A percentile compares a stretch with the other conserved stretches of the same genome.
Conservation (phyloP, 495 filamentous ascomycete species). For the Zalerion maritima region DNA sequence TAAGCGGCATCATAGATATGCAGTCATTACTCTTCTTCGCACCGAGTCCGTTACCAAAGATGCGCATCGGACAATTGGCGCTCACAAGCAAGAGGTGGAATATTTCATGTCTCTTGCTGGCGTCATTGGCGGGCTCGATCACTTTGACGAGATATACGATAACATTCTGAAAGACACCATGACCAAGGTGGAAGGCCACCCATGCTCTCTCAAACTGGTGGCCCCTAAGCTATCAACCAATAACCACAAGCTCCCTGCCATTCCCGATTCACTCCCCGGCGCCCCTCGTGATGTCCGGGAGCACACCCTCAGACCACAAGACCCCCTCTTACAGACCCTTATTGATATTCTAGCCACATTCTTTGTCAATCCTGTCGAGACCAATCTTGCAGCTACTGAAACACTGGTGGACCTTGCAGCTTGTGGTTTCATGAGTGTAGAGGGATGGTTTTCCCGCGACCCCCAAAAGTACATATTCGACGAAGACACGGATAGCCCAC, state of each 20-base stretch:
- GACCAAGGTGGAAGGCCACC: constrained; percentile 63
- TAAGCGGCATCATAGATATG: constrained; percentile 74
- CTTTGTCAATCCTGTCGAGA: constrained; percentile 77
- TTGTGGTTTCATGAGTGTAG: constrained; percentile 67
- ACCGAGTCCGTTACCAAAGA: constrained; percentile 38
- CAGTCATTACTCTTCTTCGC: constrained; percentile 59
- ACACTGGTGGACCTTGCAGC: constrained; percentile 67
- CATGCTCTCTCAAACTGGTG: constrained; percentile 49
- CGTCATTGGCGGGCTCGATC: constrained; percentile 53
- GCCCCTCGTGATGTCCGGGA: constrained; percentile 39
- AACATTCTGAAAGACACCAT: constrained; percentile 69
- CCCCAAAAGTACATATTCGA: constrained; percentile 44
- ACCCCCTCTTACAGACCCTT: constrained; percentile 59
- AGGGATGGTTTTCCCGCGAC: constrained; percentile 78
- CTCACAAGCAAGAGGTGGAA: constrained; percentile 66
- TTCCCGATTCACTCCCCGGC: constrained; percentile 35
- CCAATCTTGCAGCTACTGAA: constrained; percentile 75
- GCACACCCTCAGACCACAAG: constrained; percentile 51
- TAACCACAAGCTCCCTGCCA: constrained; percentile 32
- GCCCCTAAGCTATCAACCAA: constrained; percentile 36
- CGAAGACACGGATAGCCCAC: constrained; percentile 21
- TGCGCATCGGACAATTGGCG: constrained; percentile 55
- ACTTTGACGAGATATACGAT: constrained; percentile 67
- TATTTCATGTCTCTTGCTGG: constrained; percentile 58
- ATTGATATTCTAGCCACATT: constrained; percentile 60